phyloP scores from a whole-genome alignment of 495 filamentous ascomycete species.

The Talaromyces stipitatus region DNA sequence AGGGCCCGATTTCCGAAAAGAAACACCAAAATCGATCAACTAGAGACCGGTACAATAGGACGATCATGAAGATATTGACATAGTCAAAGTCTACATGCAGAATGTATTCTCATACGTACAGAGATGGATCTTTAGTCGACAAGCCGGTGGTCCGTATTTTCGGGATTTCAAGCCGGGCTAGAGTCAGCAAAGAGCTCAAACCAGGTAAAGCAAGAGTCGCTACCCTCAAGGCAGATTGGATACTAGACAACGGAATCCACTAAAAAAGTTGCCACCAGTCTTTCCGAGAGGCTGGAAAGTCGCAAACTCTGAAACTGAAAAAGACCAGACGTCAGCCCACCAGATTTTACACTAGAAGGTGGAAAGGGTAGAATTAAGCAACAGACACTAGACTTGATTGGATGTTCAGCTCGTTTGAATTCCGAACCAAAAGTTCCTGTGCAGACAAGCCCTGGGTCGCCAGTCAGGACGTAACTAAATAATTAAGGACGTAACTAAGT shows the following conservation, averaged over 20 bases:
- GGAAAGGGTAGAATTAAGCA: not conserved
- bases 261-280: not conserved
- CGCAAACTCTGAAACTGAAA: not conserved
- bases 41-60: not conserved
- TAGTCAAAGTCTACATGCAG: not conserved
- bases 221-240: not conserved
- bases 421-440: not conserved
- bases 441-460: not conserved
- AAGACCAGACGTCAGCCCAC: not conserved
- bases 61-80: not conserved
- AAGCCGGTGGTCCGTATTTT: not conserved
- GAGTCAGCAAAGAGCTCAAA: not conserved
- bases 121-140: not conserved
- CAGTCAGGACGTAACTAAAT: not conserved
- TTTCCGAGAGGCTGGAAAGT: not conserved
- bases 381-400: not conserved
- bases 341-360: not conserved
- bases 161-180: not conserved
- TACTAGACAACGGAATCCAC: not conserved
- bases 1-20: not conserved
- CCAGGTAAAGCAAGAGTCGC: no score
- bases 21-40: not conserved
- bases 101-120: not conserved
- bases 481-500: not conserved
- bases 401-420: not conserved